Evolutionary conservation across 768 basidiomycete species (phyloP).

Genomic region (Astraeus odoratus): DNA sequence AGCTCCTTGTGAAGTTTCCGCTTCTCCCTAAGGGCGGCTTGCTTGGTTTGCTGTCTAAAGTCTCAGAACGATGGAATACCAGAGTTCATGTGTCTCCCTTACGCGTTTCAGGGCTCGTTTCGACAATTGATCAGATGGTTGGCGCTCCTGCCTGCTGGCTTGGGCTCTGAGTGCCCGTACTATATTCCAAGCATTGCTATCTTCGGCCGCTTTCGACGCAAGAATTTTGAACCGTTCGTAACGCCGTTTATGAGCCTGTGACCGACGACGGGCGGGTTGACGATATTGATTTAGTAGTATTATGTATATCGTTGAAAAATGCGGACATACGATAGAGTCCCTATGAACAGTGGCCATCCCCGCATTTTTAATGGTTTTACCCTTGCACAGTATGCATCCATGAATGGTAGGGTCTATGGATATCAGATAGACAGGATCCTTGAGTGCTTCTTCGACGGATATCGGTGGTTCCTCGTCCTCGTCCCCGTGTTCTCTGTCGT

Average conservation of each 20-base stretch:
- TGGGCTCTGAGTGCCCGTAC: constrained; percentile 17
- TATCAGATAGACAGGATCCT: constrained; percentile 56
- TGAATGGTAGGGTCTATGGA: constrained; percentile 48
- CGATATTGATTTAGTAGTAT: neutral
- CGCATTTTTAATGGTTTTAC: constrained; percentile 57
- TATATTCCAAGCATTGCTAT: constrained; percentile 42
- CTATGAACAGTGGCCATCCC: constrained; percentile 53
- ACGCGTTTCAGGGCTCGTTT: constrained; percentile 63
- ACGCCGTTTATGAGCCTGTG: constrained; percentile 60
- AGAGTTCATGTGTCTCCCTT: constrained; percentile 2
- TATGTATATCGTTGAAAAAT: neutral
- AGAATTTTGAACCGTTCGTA: constrained; percentile 42
- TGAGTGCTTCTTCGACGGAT: constrained; percentile 52
- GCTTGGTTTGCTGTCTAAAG: constrained; percentile 39
- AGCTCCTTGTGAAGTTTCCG: constrained; percentile 43
- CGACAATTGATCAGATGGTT: constrained; percentile 30
- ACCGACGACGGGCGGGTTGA: neutral
- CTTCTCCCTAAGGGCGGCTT: constrained; percentile 37
- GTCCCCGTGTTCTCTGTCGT: constrained; percentile 16
- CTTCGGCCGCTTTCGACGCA: constrained; percentile 33
- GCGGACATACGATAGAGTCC: constrained; percentile 53
- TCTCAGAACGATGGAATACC: neutral
- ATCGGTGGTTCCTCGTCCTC: constrained; percentile 36
- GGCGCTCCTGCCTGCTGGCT: neutral
- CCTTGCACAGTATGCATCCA: constrained; percentile 64